A percentile compares a stretch with the other conserved stretches of the same genome.
phyloP scores from a whole-genome alignment of 1,139 yeast genomes.

The Geotrichum restrictum region DNA sequence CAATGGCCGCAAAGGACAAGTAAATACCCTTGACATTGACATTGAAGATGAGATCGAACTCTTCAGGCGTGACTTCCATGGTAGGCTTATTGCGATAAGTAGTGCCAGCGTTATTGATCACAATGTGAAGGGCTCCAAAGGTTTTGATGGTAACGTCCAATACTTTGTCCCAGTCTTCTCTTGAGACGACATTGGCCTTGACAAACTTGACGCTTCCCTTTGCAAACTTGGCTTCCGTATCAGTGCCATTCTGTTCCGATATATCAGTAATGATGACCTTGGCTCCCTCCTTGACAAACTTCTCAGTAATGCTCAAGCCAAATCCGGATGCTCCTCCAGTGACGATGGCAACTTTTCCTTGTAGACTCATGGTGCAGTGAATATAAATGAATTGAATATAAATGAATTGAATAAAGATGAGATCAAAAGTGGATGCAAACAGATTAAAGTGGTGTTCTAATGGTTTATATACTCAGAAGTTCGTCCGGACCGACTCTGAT shows the following conservation, averaged over 20 bases:
- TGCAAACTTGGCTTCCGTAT: conserved; percentile 8
- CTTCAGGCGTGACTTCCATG: conserved; percentile 27
- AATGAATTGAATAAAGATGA: too few species aligned
- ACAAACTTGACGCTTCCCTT: conserved; percentile 16
- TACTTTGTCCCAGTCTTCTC: conserved; percentile 27
- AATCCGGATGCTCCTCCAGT: conserved; percentile 37
- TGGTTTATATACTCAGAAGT: too few species aligned
- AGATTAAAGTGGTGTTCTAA: too few species aligned
- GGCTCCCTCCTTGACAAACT: conserved; percentile 32
- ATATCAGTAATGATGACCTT: conserved; percentile 26
- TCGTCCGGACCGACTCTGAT: too few species aligned
- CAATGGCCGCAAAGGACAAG: conserved; percentile 25
- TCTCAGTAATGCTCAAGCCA: conserved; percentile 32
- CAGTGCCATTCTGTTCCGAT: conserved; percentile 22
- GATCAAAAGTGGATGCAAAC: too few species aligned
- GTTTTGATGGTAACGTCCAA: conserved; percentile 28
- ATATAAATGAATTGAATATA: too few species aligned
- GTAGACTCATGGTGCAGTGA: conserved; percentile 17
- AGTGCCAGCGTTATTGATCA: conserved; percentile 37
- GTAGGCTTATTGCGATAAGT: conserved; percentile 28
- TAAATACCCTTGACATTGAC: conserved; percentile 33
- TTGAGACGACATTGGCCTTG: conserved; percentile 27
- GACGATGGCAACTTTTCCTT: conserved; percentile 32
- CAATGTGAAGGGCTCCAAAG: conserved; percentile 33
- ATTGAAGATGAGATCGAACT: conserved; percentile 30